These are phyloP conservation scores for Colletotrichum graminicola DNA, from an alignment of 2,329 filamentous ascomycete genomes.

Conservation along the genomic window DNA sequence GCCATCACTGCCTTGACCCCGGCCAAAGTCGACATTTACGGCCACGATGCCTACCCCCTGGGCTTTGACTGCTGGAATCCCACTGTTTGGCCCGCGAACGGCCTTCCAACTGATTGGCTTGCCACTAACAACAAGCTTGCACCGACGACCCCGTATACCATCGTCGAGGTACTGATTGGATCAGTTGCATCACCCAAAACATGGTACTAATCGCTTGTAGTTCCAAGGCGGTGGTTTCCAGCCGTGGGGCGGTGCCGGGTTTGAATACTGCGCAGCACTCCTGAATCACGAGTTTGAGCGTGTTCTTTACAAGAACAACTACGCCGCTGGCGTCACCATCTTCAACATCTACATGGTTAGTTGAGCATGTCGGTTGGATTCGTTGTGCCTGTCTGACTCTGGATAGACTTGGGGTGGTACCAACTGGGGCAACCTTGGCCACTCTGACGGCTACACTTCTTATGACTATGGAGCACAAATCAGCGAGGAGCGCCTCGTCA, in stretches of 20 bases:
- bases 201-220: conserved; percentile 47
- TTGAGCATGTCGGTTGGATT: no score
- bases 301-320: conserved; percentile 81
- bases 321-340: conserved; percentile 71
- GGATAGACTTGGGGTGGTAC: conserved; percentile 74
- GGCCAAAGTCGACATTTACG: conserved; percentile 55
- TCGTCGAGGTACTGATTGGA: conserved; percentile 61
- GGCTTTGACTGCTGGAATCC: conserved; percentile 61
- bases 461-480: conserved; percentile 66
- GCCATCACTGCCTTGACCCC: conserved; percentile 43
- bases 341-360: conserved; percentile 78
- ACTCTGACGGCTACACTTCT: conserved; percentile 69
- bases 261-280: conserved; percentile 72
- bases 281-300: conserved; percentile 77
- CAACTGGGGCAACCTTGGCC: conserved; percentile 81
- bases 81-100: conserved; percentile 68
- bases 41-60: conserved; percentile 62
- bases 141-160: conserved; percentile 73
- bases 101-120: conserved; percentile 69
- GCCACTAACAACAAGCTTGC: conserved; percentile 70
- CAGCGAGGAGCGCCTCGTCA: conserved; percentile 73
- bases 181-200: conserved; percentile 34
- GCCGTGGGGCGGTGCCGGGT: conserved; percentile 77
- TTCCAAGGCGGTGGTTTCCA: conserved; percentile 76
- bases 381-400: not conserved